A percentile compares a stretch with the other conserved stretches of the same genome.
Conservation (phyloP, 164 flowering plant genomes). For the Nymphaea colorata region DNA sequence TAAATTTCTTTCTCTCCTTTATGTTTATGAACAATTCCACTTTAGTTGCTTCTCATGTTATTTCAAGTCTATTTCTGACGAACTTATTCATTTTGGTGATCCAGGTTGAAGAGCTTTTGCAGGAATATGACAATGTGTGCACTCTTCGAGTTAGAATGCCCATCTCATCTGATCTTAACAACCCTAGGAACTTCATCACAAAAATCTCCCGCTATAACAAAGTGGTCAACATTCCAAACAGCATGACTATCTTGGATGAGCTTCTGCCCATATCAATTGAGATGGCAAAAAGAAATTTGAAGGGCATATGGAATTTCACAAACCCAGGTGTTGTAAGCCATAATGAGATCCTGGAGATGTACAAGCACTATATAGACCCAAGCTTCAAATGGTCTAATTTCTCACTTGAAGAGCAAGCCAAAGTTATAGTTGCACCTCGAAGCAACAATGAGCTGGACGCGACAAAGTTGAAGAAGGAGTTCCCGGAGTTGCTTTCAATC, state of each 20-base stretch:
- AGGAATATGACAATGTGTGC: constrained; percentile 60
- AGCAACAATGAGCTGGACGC: constrained; percentile 76
- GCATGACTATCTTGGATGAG: constrained; percentile 69
- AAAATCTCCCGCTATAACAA: constrained; percentile 53
- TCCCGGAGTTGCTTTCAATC: constrained; percentile 56
- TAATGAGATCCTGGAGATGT: constrained; percentile 67
- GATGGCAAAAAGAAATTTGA: constrained; percentile 63
- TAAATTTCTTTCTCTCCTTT: not conserved
- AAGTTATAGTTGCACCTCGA: constrained; percentile 57
- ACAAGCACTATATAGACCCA: constrained; percentile 47
- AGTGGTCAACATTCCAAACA: constrained; percentile 66
- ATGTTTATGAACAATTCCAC: not conserved
- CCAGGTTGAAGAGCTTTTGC: constrained; percentile 66
- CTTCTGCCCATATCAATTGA: constrained; percentile 62
- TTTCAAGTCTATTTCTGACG: not conserved
- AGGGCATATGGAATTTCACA: constrained; percentile 66
- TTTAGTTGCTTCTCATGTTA: not conserved
- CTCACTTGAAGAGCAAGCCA: constrained; percentile 66
- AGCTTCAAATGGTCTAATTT: constrained; percentile 45
- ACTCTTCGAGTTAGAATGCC: constrained; percentile 70
- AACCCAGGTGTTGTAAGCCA: constrained; percentile 70
- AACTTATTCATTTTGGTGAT: not conserved
- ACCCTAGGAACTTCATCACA: constrained; percentile 66
- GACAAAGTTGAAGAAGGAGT: constrained; percentile 51
- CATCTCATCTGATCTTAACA: constrained; percentile 58